Percentiles rank a stretch among this genome's conserved stretches.
Evolutionary conservation across 2,329 filamentous ascomycete genomes (phyloP).

Genomic region (Madurella mycetomatis): DNA sequence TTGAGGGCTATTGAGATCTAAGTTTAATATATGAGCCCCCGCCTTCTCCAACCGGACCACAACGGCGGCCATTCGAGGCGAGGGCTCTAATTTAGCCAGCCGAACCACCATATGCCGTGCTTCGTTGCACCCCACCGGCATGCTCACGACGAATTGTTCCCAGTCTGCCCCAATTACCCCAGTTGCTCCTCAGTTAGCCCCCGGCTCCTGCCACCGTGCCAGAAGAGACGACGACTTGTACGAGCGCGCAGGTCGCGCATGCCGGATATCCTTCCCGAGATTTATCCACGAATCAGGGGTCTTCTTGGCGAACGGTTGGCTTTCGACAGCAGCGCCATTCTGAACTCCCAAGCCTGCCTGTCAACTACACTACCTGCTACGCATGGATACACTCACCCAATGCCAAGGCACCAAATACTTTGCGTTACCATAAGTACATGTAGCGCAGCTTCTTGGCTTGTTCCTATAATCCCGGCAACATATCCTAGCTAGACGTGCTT

Average conservation of each 20-base stretch:
- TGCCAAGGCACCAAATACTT: too few species aligned
- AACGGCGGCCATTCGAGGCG: neutral
- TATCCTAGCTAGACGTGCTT: neutral
- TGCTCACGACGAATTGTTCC: too few species aligned
- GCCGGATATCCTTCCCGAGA: slow-evolving; percentile 2
- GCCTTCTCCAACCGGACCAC: neutral
- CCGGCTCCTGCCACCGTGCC: too few species aligned
- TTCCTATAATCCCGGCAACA: slow-evolving; percentile 5
- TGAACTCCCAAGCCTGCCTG: too few species aligned
- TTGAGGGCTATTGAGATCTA: too few species aligned
- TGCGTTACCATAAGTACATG: too few species aligned
- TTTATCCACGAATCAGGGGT: slow-evolving; percentile 21
- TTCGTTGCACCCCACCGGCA: neutral
- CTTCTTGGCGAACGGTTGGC: neutral
- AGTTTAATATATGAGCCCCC: too few species aligned
- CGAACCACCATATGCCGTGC: neutral
- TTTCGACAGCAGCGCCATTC: neutral
- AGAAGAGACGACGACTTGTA: too few species aligned
- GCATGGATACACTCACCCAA: too few species aligned
- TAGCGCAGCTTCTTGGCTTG: neutral
- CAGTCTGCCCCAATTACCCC: too few species aligned
- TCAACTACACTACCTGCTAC: too few species aligned
- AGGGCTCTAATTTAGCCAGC: slow-evolving; percentile 14
- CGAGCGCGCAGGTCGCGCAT: neutral
- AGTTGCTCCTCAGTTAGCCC: too few species aligned